Evolutionary conservation across 1,284 basidiomycete species (phyloP).

Genomic region (Cystobasidium sp.): DNA sequence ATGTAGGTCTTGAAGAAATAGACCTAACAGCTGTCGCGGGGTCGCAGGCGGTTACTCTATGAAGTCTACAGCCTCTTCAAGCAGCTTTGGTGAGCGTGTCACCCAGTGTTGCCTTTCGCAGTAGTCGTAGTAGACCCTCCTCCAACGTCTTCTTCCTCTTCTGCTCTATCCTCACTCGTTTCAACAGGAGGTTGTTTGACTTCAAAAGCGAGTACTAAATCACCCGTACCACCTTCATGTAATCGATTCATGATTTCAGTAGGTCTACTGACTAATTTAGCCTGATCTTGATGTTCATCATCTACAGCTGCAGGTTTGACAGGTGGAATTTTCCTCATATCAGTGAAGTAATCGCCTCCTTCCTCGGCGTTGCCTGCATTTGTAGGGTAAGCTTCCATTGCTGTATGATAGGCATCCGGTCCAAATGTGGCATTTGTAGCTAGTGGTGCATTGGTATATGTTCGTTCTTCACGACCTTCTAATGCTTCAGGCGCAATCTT

Average conservation of each 20-base stretch:
- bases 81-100: neutral
- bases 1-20: too few relatives aligned
- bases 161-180: neutral
- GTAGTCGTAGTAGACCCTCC: neutral
- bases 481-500: slow-evolving; percentile 36
- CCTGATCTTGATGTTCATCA: slow-evolving; percentile 23
- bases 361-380: neutral
- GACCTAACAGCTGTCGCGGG: too few relatives aligned
- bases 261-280: slow-evolving; percentile 12
- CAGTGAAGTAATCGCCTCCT: slow-evolving; percentile 34
- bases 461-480: slow-evolving; percentile 13
- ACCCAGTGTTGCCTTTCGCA: slow-evolving; percentile 1
- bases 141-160: neutral
- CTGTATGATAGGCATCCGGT: slow-evolving; percentile 41
- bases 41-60: too few relatives aligned
- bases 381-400: slow-evolving; percentile 22
- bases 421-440: slow-evolving; percentile 41
- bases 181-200: slow-evolving; percentile 37
- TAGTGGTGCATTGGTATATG: slow-evolving; percentile 34
- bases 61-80: too few relatives aligned
- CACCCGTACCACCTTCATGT: slow-evolving; percentile 32
- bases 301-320: slow-evolving; percentile 28
- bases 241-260: slow-evolving; percentile 28
- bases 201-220: slow-evolving; percentile 35
- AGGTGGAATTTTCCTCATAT: slow-evolving; percentile 26